Percentiles rank a stretch among this genome's conserved stretches.
Evolutionary conservation across 345 rosid genomes (phyloP).

Genomic region (Psidium friedrichsthalianum): DNA sequence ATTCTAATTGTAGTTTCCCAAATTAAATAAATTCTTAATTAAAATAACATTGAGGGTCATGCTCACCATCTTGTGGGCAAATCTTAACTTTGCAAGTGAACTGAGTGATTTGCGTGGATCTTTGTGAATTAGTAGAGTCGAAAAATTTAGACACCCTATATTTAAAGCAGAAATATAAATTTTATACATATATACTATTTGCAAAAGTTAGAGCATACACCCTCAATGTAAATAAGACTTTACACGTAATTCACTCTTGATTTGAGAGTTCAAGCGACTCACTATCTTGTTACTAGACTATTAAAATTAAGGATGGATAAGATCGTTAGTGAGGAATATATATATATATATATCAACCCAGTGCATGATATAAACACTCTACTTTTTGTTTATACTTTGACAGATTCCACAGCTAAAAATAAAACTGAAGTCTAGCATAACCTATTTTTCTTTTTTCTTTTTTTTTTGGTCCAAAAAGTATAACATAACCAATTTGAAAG

Average conservation of each 20-base stretch:
- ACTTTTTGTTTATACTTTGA: background rate
- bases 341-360: accelerated
- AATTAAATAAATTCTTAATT: background rate
- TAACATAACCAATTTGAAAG: background rate
- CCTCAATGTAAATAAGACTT: background rate
- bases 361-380: background rate
- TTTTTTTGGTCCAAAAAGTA: background rate
- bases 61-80: background rate
- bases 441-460: too few species aligned
- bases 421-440: background rate
- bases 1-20: background rate
- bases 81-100: background rate
- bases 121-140: background rate
- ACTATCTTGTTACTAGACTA: background rate
- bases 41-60: background rate
- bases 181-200: background rate
- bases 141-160: background rate
- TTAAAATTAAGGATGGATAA: background rate
- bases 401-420: background rate
- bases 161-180: background rate
- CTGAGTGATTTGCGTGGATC: background rate
- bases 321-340: background rate
- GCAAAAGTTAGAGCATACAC: background rate
- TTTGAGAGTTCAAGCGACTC: background rate
- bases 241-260: too few species aligned